These are phyloP conservation scores for Xylaria sp. DNA, from an alignment of 2,329 filamentous ascomycete species.

Conservation along the genomic window DNA sequence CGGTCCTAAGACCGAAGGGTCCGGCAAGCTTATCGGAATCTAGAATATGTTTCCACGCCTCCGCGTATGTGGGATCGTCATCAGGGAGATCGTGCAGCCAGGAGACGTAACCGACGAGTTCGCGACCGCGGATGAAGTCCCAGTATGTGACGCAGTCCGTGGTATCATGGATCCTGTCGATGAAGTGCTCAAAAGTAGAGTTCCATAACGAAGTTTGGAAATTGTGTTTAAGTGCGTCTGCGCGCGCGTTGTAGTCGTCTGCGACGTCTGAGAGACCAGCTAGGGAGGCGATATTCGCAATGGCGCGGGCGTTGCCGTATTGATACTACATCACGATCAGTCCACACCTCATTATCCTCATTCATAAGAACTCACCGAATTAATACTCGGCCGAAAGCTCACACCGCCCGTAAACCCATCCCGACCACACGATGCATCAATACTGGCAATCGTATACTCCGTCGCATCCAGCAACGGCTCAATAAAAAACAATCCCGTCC, in stretches of 20 bases:
- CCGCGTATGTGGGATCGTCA: conserved; percentile 5
- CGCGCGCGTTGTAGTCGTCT: conserved; percentile 9
- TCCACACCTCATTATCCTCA: background rate
- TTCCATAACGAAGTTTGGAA: conserved; percentile 12
- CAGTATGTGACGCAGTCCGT: conserved; percentile 11
- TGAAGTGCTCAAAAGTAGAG: conserved; percentile 13
- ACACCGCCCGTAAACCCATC: conserved; percentile 12
- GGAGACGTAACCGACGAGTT: conserved; percentile 10
- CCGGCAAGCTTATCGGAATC: conserved; percentile 4
- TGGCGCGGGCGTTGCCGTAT: conserved; percentile 14
- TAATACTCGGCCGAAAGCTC: conserved; percentile 13
- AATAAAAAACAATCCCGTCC: conserved; percentile 10
- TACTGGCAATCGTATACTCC: conserved; percentile 15
- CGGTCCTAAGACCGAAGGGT: conserved; percentile 8
- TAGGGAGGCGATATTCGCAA: conserved; percentile 10
- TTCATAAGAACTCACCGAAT: conserved; percentile 2
- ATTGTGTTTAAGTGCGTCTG: conserved; percentile 6
- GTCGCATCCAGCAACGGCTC: conserved; percentile 12
- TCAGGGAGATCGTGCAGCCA: conserved; percentile 14
- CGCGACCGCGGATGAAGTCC: conserved; percentile 14
- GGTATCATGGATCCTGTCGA: conserved; percentile 9
- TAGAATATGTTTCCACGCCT: conserved; percentile 11
- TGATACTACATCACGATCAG: conserved; percentile 8
- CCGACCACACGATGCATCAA: conserved; percentile 11
- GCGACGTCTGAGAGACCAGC: conserved; percentile 1